Base-by-base conservation (phyloP, 169 alveolate species). In the Plasmodium vivax region DNA sequence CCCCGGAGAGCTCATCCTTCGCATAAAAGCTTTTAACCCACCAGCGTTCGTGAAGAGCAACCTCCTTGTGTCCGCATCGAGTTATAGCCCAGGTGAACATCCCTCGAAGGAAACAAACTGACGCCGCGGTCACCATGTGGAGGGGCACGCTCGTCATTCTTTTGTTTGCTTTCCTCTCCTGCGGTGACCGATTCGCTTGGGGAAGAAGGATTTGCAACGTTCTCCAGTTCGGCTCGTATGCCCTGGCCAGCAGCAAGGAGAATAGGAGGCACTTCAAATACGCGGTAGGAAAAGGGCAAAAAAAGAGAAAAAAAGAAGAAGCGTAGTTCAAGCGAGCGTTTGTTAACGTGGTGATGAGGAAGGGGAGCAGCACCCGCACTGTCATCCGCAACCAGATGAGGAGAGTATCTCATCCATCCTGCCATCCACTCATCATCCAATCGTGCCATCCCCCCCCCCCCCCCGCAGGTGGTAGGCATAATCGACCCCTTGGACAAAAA, bases 401-500 rank as follows among this genome's bases (percentile, higher is more conserved):
- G 1, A n/a, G n/a, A 45, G n/a, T 0, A 45, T 10, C 56, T 45
- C 56, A 10, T 38, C 4, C 41, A 54, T 83, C 34, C 71, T 51
- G n/a, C n/a, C n/a, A n/a, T n/a, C n/a, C n/a, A n/a, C n/a, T n/a
- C n/a, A n/a, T n/a, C n/a, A n/a, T n/a, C n/a, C n/a, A n/a, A n/a
- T n/a, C n/a, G n/a, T n/a, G n/a, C 74, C 73, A 73, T 47, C 19
- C 19, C 27, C 41, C 75, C 58, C 51, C 54, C 10, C n/a, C 43
- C 47, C 75, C 12, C 45, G 8, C 38, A 85, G 93, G 85, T 85
- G 14, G 93, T 85, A 30, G 93, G 93, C 3, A 68, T 85, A 30
- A 85, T 85, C 14, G 93, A 85, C 38, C 93, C 93, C 30, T 74
- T 85, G 27, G 85, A 85, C 71, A 85, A 75, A 85, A 85, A 73